Evolutionary conservation across 345 rosid genomes (phyloP), one percentile per base, ranked within the genome.

Genomic region (Hirschfeldia incana): DNA sequence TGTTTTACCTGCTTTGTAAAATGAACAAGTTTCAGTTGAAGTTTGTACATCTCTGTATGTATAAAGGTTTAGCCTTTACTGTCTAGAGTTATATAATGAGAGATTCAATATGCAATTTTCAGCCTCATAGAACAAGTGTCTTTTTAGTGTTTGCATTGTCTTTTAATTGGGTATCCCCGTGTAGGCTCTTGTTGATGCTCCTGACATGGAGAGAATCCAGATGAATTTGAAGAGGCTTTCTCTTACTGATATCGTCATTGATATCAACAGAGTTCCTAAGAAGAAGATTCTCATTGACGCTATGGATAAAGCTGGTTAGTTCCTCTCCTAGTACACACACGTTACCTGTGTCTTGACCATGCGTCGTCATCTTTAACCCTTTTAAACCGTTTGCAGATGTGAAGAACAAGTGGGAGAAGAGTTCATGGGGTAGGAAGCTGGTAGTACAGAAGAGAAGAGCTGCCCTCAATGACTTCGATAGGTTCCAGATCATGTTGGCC

Each of bases 111-210:
- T 21, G 4, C 11, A 12, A 58, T 36, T 57, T 21, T 42, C 3
- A 58, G 53, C 33, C 26, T 26, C 21, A 5, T 33, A 11, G 13
- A 32, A 42, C 44, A 37, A 8, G 44, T 37, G 8, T 37, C 11
- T 37, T 11, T 37, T 37, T 0, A 37, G 11, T 37, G 44, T 37
- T 8, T 37, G 44, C 21, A 8, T 64, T 28, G 49, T 28, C 10
- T 67, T 26, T 65, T 37, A 0, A 5, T 65, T 65, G 21, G 51
- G 5, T 65, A 11, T 37, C 30, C 10, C 15, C 8, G 8, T 36
- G 2, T 59, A 93, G 98, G 98, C 97, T 49, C 87, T 93, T 17
- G 97, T 91, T 37, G 98, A 90, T 83, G 91, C 98, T 10, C 95
- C 93, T 6, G 93, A 87, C 84, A 91, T 91, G 93, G 92, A 91